Base-by-base conservation (phyloP, 345 rosid genomes). In the Eucalyptus cloeziana region DNA sequence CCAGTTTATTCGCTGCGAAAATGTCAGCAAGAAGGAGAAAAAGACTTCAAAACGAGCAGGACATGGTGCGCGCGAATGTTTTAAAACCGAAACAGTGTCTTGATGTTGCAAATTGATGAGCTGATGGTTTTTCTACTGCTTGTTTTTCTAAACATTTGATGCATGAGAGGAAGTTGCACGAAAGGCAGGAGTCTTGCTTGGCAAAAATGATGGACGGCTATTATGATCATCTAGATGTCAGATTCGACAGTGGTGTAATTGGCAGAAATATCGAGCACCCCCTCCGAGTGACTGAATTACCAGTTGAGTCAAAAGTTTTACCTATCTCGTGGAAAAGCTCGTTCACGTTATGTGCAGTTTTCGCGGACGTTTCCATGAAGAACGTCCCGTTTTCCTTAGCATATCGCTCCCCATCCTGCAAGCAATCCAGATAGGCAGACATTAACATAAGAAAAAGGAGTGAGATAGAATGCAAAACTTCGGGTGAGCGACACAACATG, bases 291-390 rank as follows among this genome's bases (percentile, higher is more conserved):
- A 43, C 27, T 5, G 83, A 76, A 37, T 16, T 14, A 64, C 21
- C 37, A 24, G 8, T 62, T 30, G 45, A 43, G 31, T 87, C 19
- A 11, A 50, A 24, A 5, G 62, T 49, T 54, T 92, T 93, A 96
- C 98, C 96, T 91, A 95, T 95, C 88, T 96, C 96, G 62, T 92
- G 92, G 90, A 95, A 95, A 67, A 96, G 97, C 90, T 96, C 96
- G n/a, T 95, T 94, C 81, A 93, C 94, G 85, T 94, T 94, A 71
- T 94, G 94, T 22, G 96, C 95, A 27, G 94, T 92, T 91, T 95
- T 95, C 24, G 98, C 97, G 4, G 98, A 96, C 67, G 98, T 93
- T 91, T 96, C 97, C 49, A 91, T 92, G 91, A 94, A 96, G 79
- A 90, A 80, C 96, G 95, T 92, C 37, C 95, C 93, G 89, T 92